phyloP scores from a whole-genome alignment of 129 eudicot species.

The Lonicera japonica region DNA sequence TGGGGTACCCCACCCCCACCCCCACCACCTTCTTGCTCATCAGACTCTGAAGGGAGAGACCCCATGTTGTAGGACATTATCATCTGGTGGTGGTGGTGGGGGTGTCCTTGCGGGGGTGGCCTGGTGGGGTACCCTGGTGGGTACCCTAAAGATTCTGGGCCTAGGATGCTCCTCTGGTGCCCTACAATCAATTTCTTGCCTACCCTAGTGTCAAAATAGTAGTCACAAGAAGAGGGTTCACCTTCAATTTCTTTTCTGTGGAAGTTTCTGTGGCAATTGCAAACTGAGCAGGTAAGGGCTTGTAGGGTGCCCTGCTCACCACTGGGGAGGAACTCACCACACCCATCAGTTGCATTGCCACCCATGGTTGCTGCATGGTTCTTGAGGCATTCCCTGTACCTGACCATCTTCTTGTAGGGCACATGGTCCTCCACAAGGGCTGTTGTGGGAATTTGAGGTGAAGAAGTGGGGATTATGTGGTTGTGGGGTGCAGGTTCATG shows the following conservation, averaged over 20 bases:
- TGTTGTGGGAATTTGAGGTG: slow-evolving; percentile 26
- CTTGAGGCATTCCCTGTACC: slow-evolving; percentile 73
- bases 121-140: slow-evolving; percentile 17
- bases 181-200: slow-evolving; percentile 46
- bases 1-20: slow-evolving; percentile 24
- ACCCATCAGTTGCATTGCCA: slow-evolving; percentile 86
- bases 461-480: slow-evolving; percentile 28
- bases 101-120: too few species aligned
- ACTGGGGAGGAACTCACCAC: slow-evolving; percentile 84
- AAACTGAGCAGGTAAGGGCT: slow-evolving; percentile 67
- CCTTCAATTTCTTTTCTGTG: slow-evolving; percentile 77
- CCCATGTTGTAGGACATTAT: slow-evolving; percentile 48
- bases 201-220: slow-evolving; percentile 31
- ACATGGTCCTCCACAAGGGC: slow-evolving; percentile 24
- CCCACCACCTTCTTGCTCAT: slow-evolving; percentile 43
- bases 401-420: slow-evolving; percentile 32
- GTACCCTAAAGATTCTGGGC: slow-evolving; percentile 38
- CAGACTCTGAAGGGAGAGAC: slow-evolving; percentile 56
- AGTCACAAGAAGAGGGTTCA: slow-evolving; percentile 14
- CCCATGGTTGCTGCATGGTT: slow-evolving; percentile 98
- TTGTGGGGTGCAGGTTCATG: slow-evolving; percentile 31
- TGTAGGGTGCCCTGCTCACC: slow-evolving; percentile 69
- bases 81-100: slow-evolving; percentile 31
- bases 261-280: slow-evolving; percentile 89
- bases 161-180: slow-evolving; percentile 28